A percentile compares a stretch with the other conserved stretches of the same genome.
Evolutionary conservation across 768 basidiomycete species (phyloP).

Genomic region (Lactarius trivialis): DNA sequence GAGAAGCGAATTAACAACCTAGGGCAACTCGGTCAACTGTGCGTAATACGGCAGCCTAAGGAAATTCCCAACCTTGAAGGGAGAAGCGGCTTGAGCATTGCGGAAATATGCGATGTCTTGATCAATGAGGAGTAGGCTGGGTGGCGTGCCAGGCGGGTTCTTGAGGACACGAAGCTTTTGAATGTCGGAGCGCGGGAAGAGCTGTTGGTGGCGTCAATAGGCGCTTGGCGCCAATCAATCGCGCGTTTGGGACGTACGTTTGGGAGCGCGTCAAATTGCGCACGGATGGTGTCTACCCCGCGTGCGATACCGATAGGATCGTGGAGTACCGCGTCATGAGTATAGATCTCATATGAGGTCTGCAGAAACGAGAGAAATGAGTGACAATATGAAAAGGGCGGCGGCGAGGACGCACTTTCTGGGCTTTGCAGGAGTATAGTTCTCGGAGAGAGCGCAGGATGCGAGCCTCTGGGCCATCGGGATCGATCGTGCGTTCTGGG

Average conservation of each 20-base stretch:
- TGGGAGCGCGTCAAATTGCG: constrained; percentile 40
- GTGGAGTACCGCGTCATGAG: constrained; percentile 35
- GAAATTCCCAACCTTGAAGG: constrained; percentile 34
- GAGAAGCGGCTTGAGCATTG: constrained; percentile 32
- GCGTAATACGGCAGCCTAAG: too few relatives aligned
- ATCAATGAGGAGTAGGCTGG: constrained; percentile 39
- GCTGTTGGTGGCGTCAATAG: constrained; percentile 24
- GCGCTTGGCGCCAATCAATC: not conserved
- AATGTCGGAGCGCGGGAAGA: constrained; percentile 40
- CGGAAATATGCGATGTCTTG: constrained; percentile 43
- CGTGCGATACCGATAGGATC: constrained; percentile 42
- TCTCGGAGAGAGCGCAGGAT: constrained; percentile 40
- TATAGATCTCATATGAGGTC: constrained; percentile 40
- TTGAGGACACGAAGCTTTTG: constrained; percentile 37
- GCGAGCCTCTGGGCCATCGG: constrained; percentile 25
- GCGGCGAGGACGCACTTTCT: constrained; percentile 19
- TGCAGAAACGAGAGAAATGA: constrained; percentile 12
- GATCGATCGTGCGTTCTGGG: constrained; percentile 32
- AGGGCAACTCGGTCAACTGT: not conserved
- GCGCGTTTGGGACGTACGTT: constrained; percentile 30
- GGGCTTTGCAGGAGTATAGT: constrained; percentile 25
- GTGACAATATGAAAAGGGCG: not conserved
- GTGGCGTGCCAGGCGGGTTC: constrained; percentile 34
- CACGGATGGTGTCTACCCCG: constrained; percentile 35
- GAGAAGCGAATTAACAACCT: constrained; percentile 39